Evolutionary conservation across 163 green algal species (phyloP), one percentile per base, ranked within the genome.

Genomic region (Scenedesmus sp.): DNA sequence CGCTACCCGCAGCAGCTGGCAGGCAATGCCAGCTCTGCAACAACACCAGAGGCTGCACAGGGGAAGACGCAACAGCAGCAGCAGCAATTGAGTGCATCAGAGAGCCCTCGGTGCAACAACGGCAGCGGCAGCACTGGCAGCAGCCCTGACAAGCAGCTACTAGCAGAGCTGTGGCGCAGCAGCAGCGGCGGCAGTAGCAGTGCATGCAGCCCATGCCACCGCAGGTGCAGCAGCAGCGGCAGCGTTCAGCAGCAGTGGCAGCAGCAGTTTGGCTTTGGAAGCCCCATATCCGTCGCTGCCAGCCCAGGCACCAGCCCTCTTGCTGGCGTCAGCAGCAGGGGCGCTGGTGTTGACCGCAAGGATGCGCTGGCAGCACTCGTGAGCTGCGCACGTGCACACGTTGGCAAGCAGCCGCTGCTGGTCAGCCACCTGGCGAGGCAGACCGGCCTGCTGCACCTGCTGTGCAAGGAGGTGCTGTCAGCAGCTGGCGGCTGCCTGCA

Each of bases 381-480:
- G 4, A 24, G 18, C 43, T 79, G 85, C 43, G 85, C 68, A 26
- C 43, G 44, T 13, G 30, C 44, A 51, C 53, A 84, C 46, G 40
- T 90, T 2, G 30, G 42, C 4, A 90, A 90, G 78, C 91, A 93
- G 81, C 80, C 61, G n/a, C 76, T 65, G 53, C 46, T 91, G 37
- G 56, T 86, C 20, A 72, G 78, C 22, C 87, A 91, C 40, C 59
- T 91, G 40, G 87, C 79, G n/a, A 49, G 87, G 33, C 87, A 87
- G 56, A 81, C 59, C 2, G 87, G 87, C 40, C 51, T 91, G 87
- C 44, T 91, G 78, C 33, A 65, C 16, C 46, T 89, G 49, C 44
- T 93, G 51, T 91, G 83, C 83, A 87, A 93, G 87, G 91, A 88
- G 86, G 49, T 83, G 70, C 35, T 78, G 51, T 24, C 70, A 30